A percentile compares a stretch with the other conserved stretches of the same genome.
Conservation (phyloP, 345 rosid genomes). For the Fremontodendron californicum region DNA sequence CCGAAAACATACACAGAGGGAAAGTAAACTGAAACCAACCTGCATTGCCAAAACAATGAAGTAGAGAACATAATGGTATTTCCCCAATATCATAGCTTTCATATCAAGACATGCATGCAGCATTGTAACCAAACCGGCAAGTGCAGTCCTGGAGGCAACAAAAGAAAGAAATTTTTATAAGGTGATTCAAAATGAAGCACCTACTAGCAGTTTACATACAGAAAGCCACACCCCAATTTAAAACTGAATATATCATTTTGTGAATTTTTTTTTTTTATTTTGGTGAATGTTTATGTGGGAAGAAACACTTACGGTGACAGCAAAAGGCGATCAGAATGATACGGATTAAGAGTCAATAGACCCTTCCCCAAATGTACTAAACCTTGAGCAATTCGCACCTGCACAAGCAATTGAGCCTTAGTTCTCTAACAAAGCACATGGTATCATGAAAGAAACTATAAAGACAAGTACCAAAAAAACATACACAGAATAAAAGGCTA, state of each 20-base stretch:
- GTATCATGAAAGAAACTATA: not conserved
- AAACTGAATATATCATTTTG: not conserved
- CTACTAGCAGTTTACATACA: not conserved
- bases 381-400: constrained; percentile 98
- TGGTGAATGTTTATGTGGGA: not conserved
- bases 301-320: constrained; percentile 67
- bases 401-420: constrained; percentile 16
- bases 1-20: not conserved
- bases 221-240: not conserved
- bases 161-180: not conserved
- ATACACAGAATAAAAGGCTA: constrained; percentile 86
- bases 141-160: constrained; percentile 52
- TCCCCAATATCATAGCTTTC: constrained; percentile 76
- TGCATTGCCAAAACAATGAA: constrained; percentile 93
- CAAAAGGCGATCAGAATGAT: constrained; percentile 86
- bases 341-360: constrained; percentile 80
- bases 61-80: constrained; percentile 84
- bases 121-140: constrained; percentile 78
- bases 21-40: constrained; percentile 36
- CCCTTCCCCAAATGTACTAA: constrained; percentile 95
- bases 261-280: not conserved
- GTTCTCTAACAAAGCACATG: not conserved
- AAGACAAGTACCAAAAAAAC: constrained; percentile 41
- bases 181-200: not conserved
- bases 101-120: constrained; percentile 92